These are phyloP conservation scores for Rhodocollybia butyracea DNA, from an alignment of 768 basidiomycete species.

Conservation along the genomic window DNA sequence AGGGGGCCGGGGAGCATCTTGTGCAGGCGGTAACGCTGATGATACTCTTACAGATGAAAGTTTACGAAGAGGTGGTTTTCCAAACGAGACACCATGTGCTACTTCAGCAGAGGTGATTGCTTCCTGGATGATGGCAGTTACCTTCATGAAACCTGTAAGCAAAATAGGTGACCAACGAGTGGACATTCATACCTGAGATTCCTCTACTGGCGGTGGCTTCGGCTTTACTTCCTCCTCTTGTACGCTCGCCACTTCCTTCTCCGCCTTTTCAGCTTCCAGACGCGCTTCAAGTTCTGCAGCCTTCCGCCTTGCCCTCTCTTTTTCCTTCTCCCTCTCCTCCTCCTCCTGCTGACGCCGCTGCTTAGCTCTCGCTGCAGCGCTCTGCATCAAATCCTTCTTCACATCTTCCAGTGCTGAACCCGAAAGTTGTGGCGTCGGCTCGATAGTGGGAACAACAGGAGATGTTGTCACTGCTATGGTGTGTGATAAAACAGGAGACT, in stretches of 20 bases:
- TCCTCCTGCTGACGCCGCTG: constrained; percentile 81
- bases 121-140: neutral
- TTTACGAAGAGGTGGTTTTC: neutral
- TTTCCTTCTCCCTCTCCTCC: constrained; percentile 73
- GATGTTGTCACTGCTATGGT: constrained; percentile 31
- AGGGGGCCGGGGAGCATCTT: constrained; percentile 24
- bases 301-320: constrained; percentile 78
- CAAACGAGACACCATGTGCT: neutral
- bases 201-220: neutral
- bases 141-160: neutral
- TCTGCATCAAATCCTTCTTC: constrained; percentile 79
- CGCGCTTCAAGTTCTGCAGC: constrained; percentile 72
- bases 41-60: constrained; percentile 25
- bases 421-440: constrained; percentile 28
- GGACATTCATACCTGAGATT: constrained; percentile 2
- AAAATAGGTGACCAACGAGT: neutral
- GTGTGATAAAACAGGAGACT: constrained; percentile 44
- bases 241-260: neutral
- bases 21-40: constrained; percentile 20
- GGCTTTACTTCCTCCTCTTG: neutral
- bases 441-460: constrained; percentile 24
- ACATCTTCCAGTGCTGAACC: constrained; percentile 57
- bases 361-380: constrained; percentile 79
- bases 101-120: neutral
- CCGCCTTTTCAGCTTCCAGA: constrained; percentile 39